Conservation (phyloP, 1,139 yeast genomes). For the Debaryomyces nepalensis region DNA sequence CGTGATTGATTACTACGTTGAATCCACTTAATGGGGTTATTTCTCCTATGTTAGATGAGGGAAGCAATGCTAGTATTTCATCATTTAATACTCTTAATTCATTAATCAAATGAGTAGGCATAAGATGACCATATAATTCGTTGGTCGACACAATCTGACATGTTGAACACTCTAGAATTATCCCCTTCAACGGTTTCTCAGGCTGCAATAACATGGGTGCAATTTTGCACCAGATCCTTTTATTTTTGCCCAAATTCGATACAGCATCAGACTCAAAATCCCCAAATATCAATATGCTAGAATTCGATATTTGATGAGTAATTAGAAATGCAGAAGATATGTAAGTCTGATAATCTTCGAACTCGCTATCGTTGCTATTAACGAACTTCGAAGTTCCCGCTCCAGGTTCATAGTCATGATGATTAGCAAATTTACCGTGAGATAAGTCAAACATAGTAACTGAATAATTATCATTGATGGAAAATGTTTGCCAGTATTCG, state of each 20-base stretch:
- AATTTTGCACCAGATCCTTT: slow-evolving; percentile 59
- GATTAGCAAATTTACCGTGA: slow-evolving; percentile 38
- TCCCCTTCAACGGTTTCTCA: slow-evolving; percentile 44
- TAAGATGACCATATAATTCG: slow-evolving; percentile 75
- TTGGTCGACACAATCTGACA: slow-evolving; percentile 48
- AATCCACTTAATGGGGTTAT: slow-evolving; percentile 47
- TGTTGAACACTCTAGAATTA: slow-evolving; percentile 80
- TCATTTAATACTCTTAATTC: slow-evolving; percentile 54
- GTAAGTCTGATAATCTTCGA: slow-evolving; percentile 6
- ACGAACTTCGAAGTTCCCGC: slow-evolving; percentile 24
- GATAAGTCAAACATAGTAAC: slow-evolving; percentile 39
- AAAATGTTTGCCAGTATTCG: slow-evolving; percentile 21
- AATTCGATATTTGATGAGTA: slow-evolving; percentile 32
- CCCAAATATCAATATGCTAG: slow-evolving; percentile 68
- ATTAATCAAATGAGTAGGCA: slow-evolving; percentile 62
- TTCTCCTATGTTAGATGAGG: slow-evolving; percentile 14
- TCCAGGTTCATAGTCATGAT: slow-evolving; percentile 22
- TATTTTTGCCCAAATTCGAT: slow-evolving; percentile 48
- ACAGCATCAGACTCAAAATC: slow-evolving; percentile 74
- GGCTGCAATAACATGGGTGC: slow-evolving; percentile 48
- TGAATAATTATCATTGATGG: slow-evolving; percentile 22
- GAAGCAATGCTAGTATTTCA: slow-evolving; percentile 21
- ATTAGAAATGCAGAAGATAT: slow-evolving; percentile 57
- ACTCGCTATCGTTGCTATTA: slow-evolving; percentile 31
- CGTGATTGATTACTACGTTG: slow-evolving; percentile 68